Base-by-base conservation (phyloP, 2,329 filamentous ascomycete species). In the Setomelanomma holmii region DNA sequence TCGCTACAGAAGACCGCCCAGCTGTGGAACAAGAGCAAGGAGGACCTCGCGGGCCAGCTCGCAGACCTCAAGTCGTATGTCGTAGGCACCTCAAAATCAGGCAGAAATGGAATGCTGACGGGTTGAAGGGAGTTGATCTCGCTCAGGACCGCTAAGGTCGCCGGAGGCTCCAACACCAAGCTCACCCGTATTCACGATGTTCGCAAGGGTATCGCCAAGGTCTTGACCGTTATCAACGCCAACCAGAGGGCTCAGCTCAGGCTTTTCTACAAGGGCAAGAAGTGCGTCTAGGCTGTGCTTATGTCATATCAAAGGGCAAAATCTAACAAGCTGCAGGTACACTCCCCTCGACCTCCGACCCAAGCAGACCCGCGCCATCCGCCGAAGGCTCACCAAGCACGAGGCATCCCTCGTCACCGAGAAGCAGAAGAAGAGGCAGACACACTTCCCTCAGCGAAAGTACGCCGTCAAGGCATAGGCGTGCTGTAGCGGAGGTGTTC, bases 221-320 rank as follows among this genome's bases (percentile, higher is more conserved):
- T 97, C 82, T 89, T 99, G 75, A 99, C 95, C 81, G 87, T 99
- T 84, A 96, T 99, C 89, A 99, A 98, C 87, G 89, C 92, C 82
- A 98, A 96, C 88, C 95, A 99, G 86, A 90, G 96, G 80, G 86
- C 91, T 69, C 93, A 98, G 84, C 91, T 99, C 54, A 68, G 72
- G 57, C 86, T 98, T 70, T 98, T 98, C 90, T 99, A 99, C 89
- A 96, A 96, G 87, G 90, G 89, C 89, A 98, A 98, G 91, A 98
- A 97, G 87, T 74, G 62, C 64, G 71, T 73, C 45, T 33, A 49
- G 30, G 35, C 39, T 41, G 34, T 33, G 23, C 19, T n/a, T n/a
- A n/a, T n/a, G n/a, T n/a, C n/a, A n/a, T n/a, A n/a, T n/a, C n/a
- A n/a, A n/a, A n/a, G n/a, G n/a, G n/a, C n/a, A n/a, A n/a, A 45